Evolutionary conservation across 2,329 filamentous ascomycete genomes (phyloP), one percentile per base, ranked within the genome.

Genomic region (Tolypocladium capitatum): DNA sequence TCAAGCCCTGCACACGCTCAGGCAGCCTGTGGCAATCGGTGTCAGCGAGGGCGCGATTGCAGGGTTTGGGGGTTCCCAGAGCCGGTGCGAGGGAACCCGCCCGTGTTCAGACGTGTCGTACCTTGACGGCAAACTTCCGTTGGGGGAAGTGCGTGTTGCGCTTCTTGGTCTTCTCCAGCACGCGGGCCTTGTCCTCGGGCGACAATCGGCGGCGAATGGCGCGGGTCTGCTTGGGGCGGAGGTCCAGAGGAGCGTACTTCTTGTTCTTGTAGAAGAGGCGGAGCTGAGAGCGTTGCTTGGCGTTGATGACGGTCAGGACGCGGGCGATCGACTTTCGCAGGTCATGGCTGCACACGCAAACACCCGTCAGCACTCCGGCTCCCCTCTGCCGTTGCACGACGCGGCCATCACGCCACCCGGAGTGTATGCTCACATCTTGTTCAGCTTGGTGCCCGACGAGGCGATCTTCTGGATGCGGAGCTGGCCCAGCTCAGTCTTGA

Each of bases 201-300:
- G 85, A 91, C 75, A 98, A 80, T 68, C 87, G 81, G 78, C 94
- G 87, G 68, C 92, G 89, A 76, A 97, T 94, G 69, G 90, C 92
- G 66, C 92, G 90, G 69, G 92, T 98, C 79, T 92, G 83, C 86
- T 97, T 97, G 69, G 89, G 74, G 74, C 92, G 87, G 78, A 98
- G 90, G 73, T 98, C 94, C 70, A 98, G 88, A 58, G 92, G 92
- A 57, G 89, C 76, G 82, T 96, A 96, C 81, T 96, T 97, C 87
- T 97, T 97, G 84, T 85, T 86, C 82, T 95, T 94, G 84, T 98
- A 98, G 86, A 97, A 97, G 61, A 97, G 80, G 65, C 90, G 89
- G 66, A 98, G 88, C 78, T 97, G 90, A 60, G 88, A 80, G 72
- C 94, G 86, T 80, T 98, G 92, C 83, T 94, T 97, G 75, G 89